These are phyloP conservation scores for Pythium rishiriense DNA, from an alignment of 352 stramenopile genomes.

Conservation along the genomic window DNA sequence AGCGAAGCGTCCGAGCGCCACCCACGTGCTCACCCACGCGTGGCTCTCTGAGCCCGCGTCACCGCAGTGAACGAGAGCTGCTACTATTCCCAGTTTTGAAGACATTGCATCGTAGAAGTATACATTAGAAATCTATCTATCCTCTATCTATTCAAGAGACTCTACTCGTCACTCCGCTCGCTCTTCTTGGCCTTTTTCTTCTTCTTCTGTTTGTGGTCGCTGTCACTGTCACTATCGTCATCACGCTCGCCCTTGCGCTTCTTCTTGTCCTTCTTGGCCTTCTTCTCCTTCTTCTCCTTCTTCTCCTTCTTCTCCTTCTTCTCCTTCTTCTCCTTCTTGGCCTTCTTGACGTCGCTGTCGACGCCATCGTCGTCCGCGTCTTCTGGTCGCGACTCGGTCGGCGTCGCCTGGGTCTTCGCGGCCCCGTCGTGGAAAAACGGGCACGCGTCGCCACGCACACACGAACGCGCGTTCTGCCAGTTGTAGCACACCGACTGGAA, in stretches of 20 bases:
- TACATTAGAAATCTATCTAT: slow-evolving; percentile 19
- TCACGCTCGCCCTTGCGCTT: slow-evolving; percentile 18
- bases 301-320: slow-evolving; percentile 2
- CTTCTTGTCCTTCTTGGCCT: slow-evolving; percentile 26
- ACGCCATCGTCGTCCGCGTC: slow-evolving; percentile 2
- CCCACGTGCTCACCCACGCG: slow-evolving; percentile 28
- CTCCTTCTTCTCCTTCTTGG: slow-evolving; percentile 14
- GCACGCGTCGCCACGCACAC: slow-evolving; percentile 31
- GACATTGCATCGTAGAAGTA: slow-evolving; percentile 2
- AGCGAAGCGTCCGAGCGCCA: slow-evolving; percentile 21
- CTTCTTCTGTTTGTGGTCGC: slow-evolving; percentile 13
- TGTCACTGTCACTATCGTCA: slow-evolving; percentile 6
- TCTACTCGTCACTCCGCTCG: slow-evolving; percentile 7
- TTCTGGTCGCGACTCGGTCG: no score
- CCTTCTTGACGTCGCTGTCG: neutral
- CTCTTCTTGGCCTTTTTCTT: slow-evolving; percentile 10
- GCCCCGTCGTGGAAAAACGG: slow-evolving; percentile 33
- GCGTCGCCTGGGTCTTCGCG: neutral
- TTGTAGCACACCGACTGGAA: slow-evolving; percentile 44
- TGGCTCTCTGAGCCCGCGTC: slow-evolving; percentile 24
- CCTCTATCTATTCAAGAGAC: neutral
- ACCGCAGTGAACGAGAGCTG: no score
- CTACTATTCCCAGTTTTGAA: neutral
- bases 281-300: slow-evolving; percentile 4
- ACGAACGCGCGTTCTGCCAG: slow-evolving; percentile 34